phyloP scores from a whole-genome alignment of 352 stramenopile species.

The Plasmopara muralis region DNA sequence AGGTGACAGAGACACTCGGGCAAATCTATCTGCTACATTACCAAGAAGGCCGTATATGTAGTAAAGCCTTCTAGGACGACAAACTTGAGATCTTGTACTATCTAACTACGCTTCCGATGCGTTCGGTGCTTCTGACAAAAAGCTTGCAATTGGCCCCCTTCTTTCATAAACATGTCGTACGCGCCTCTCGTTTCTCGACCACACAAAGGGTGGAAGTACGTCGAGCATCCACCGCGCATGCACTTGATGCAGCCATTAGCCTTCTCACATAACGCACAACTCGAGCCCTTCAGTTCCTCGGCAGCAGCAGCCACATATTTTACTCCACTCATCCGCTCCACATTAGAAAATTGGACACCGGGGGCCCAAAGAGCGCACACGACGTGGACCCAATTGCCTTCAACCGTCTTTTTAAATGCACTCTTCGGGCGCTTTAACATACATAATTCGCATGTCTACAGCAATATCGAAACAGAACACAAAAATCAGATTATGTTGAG shows the following conservation, averaged over 20 bases:
- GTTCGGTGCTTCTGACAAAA: slow-evolving; percentile 78
- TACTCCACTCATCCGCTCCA: slow-evolving; percentile 76
- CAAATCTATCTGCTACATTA: slow-evolving; percentile 29
- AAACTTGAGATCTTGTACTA: slow-evolving; percentile 20
- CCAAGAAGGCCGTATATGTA: slow-evolving; percentile 22
- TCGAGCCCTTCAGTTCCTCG: slow-evolving; percentile 50
- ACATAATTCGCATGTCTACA: slow-evolving; percentile 77
- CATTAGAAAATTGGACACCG: slow-evolving; percentile 80
- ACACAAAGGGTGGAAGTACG: slow-evolving; percentile 79
- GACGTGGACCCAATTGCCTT: slow-evolving; percentile 79
- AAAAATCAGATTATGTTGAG: not conserved
- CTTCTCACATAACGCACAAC: slow-evolving; percentile 59
- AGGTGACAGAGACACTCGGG: slow-evolving; percentile 7
- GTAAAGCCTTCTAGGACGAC: slow-evolving; percentile 27
- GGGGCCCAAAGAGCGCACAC: slow-evolving; percentile 84
- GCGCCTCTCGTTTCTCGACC: slow-evolving; percentile 67
- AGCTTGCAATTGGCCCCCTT: slow-evolving; percentile 68
- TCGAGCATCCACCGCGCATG: slow-evolving; percentile 55
- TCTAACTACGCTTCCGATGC: slow-evolving; percentile 36
- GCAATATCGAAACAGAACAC: not conserved
- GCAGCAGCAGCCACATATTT: slow-evolving; percentile 67
- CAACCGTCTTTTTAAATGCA: slow-evolving; percentile 79
- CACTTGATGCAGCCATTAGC: slow-evolving; percentile 82
- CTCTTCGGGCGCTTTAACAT: slow-evolving; percentile 53
- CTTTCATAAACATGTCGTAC: slow-evolving; percentile 90